Conservation (phyloP, 139 green algal species). For the Deuterostichococcus epilithicus region DNA sequence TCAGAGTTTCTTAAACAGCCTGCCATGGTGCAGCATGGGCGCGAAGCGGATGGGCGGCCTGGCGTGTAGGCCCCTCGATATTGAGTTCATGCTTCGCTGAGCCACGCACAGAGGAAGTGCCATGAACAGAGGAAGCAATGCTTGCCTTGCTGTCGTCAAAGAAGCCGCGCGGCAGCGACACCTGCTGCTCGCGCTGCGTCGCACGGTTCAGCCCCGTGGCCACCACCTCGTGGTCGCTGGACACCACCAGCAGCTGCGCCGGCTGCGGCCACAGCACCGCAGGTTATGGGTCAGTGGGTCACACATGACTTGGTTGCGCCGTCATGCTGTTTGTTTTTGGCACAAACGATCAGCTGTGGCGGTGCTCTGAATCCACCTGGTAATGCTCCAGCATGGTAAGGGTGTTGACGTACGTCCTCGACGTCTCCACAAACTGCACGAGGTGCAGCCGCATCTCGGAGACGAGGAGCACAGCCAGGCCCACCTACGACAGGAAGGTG, state of each 20-base stretch:
- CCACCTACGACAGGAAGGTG: no score
- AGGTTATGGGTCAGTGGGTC: no score
- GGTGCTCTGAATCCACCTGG: no score
- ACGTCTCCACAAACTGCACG: conserved; percentile 51
- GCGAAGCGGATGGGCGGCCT: no score
- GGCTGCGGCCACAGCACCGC: no score
- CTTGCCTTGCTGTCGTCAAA: conserved; percentile 41
- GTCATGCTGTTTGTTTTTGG: no score
- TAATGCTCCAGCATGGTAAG: conserved; percentile 12
- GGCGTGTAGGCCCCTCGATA: no score
- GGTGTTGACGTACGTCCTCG: conserved; percentile 40
- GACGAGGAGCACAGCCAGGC: conserved; percentile 53
- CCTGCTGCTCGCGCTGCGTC: conserved; percentile 15
- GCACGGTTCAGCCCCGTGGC: conserved; percentile 32
- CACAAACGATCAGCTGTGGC: no score
- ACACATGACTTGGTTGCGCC: no score
- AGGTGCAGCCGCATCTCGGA: conserved; percentile 24
- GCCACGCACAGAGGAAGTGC: no score
- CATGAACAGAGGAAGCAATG: not conserved
- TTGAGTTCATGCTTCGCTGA: not conserved
- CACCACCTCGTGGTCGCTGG: conserved; percentile 8
- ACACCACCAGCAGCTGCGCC: conserved; percentile 32
- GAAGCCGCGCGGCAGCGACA: conserved; percentile 13
- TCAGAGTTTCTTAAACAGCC: no score
- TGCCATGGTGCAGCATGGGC: no score